Evolutionary conservation across 2,329 filamentous ascomycete species (phyloP).

Genomic region (Apiospora arundinis): DNA sequence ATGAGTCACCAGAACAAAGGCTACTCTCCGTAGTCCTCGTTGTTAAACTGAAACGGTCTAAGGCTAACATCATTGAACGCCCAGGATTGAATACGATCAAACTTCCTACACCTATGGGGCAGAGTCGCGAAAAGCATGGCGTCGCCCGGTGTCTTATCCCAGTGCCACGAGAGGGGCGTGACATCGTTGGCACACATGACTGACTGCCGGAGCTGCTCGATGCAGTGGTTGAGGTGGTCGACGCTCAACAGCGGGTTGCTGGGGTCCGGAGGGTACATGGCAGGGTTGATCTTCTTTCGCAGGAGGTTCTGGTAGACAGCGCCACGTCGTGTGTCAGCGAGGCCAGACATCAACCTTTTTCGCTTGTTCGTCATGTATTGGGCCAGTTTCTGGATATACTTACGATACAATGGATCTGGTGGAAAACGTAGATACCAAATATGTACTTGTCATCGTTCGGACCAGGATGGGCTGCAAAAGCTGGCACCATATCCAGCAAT

Average conservation of each 20-base stretch:
- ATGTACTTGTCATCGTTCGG: conserved; percentile 4
- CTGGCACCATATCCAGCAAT: not conserved
- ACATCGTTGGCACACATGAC: not conserved
- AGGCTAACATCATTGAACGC: not conserved
- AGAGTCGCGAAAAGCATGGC: not conserved
- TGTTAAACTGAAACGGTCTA: not conserved
- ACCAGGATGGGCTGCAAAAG: not conserved
- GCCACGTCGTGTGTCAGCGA: not conserved
- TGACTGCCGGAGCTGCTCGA: not conserved
- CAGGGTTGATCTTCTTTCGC: not conserved
- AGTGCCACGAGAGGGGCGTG: not conserved
- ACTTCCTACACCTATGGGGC: not conserved
- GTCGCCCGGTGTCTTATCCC: not conserved
- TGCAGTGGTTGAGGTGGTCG: conserved; percentile 1
- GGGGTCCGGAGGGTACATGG: not conserved
- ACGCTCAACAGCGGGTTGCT: not conserved
- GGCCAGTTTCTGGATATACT: not conserved
- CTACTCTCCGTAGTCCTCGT: not conserved
- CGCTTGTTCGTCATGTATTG: not conserved
- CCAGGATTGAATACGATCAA: not conserved
- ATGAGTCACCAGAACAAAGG: no score
- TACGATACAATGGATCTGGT: not conserved
- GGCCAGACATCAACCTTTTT: not conserved
- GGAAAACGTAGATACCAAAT: not conserved
- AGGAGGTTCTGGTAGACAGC: not conserved